These are phyloP conservation scores for Glaciozyma antarctica DNA, from an alignment of 768 basidiomycete species.

Conservation along the genomic window DNA sequence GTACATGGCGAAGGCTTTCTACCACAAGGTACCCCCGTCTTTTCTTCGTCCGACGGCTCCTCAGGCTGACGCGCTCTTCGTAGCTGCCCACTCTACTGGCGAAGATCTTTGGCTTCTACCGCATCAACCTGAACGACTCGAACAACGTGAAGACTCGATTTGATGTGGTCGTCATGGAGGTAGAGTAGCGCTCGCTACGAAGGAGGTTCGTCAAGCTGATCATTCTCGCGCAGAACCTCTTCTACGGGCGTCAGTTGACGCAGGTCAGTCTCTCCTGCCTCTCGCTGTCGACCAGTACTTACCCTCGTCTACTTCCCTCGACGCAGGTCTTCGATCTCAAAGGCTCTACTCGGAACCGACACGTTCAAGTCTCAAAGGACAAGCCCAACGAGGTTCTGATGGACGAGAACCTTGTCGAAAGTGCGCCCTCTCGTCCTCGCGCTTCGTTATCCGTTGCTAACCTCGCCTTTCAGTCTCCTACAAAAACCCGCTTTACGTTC, in stretches of 20 bases:
- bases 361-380: slow-evolving; percentile 72
- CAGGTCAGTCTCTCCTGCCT: slow-evolving; percentile 47
- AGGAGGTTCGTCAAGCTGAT: not conserved
- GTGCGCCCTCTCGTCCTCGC: slow-evolving; percentile 45
- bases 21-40: slow-evolving; percentile 57
- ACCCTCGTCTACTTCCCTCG: no score
- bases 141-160: slow-evolving; percentile 79
- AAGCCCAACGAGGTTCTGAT: slow-evolving; percentile 85
- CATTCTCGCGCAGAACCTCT: slow-evolving; percentile 51
- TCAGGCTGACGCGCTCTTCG: not conserved
- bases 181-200: not conserved
- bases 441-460: slow-evolving; percentile 1
- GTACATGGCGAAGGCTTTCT: slow-evolving; percentile 91
- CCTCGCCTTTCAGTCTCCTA: slow-evolving; percentile 54
- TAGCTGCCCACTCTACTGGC: slow-evolving; percentile 89
- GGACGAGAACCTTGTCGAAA: slow-evolving; percentile 90
- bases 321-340: slow-evolving; percentile 89
- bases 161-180: slow-evolving; percentile 93
- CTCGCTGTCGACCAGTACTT: not conserved
- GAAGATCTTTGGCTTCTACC: slow-evolving; percentile 94
- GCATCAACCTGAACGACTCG: slow-evolving; percentile 62
- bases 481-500: slow-evolving; percentile 78
- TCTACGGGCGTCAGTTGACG: slow-evolving; percentile 82
- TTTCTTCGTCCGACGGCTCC: not conserved
- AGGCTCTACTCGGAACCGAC: slow-evolving; percentile 86